Base-by-base conservation (phyloP, 352 stramenopile species). In the Thraustotheca clavata region DNA sequence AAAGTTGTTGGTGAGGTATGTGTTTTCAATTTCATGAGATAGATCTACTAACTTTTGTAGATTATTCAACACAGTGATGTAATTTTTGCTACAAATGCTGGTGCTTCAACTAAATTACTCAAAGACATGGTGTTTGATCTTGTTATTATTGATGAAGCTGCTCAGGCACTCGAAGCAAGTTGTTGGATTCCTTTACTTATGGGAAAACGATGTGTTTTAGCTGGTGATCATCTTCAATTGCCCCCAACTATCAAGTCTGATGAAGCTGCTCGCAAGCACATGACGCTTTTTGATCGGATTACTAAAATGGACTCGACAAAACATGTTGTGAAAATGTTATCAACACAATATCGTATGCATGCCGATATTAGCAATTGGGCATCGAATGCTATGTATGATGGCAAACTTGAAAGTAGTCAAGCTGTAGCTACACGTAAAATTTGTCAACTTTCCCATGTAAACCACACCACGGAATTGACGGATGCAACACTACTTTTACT, bases 271-370 rank as follows among this genome's bases (percentile, higher is more conserved):
- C 68, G 80, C 29, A 79, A 99, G 18, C 83, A 89, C 5, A 71
- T 86, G 27, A 99, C 97, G 39, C 77, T 99, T 39, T 99, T 99
- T 78, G 96, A 99, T 67, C 80, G 96, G 38, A 69, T 99, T 4
- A 94, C 98, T 62, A 29, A 75, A 33, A 59, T 35, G 62, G 11
- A 40, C 36, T 75, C 59, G 40, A 86, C 71, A 32, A 73, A 80
- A 46, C 62, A 60, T 12, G 75, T 90, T n/a, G 74, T 88, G n/a
- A 78, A 87, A 59, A 97, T 99, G 89, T 77, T 99, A 18, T 77
- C 92, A 38, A 94, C 91, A 6, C 96, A 99, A 79, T 99, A 99
- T 67, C 89, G 96, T 43, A 99, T 99, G 97, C 88, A 99, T 69
- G 68, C 86, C 38, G 67, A 88, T 29, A 99, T 99, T 59, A 92